Conservation (phyloP, 176 grass and related monocot genomes). For the Eremochloa ophiuroides region DNA sequence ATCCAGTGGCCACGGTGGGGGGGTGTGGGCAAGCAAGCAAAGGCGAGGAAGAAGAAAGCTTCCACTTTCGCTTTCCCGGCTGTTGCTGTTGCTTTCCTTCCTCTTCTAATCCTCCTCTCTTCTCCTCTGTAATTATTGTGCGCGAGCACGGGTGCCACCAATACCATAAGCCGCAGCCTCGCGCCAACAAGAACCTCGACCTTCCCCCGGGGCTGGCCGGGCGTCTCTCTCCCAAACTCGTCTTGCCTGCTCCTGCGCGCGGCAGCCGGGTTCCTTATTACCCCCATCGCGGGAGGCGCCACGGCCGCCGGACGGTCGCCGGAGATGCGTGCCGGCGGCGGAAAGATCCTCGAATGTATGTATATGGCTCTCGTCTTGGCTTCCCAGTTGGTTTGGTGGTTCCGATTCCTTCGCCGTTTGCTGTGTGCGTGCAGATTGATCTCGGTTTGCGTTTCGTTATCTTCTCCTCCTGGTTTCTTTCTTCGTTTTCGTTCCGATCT, state of each 20-base stretch:
- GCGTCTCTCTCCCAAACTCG: neutral
- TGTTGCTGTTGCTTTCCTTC: slow-evolving; percentile 42
- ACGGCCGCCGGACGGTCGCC: neutral
- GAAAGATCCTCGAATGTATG: slow-evolving; percentile 16
- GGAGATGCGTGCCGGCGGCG: neutral
- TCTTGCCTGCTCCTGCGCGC: neutral
- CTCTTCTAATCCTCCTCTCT: neutral
- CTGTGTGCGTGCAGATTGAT: neutral
- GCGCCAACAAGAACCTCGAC: slow-evolving; percentile 10
- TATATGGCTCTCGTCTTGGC: neutral
- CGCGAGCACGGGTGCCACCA: neutral
- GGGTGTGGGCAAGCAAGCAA: slow-evolving; percentile 10
- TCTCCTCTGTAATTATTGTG: slow-evolving; percentile 34
- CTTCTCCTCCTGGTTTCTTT: neutral
- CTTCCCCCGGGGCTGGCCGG: neutral
- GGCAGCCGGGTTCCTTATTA: neutral
- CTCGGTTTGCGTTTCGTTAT: neutral
- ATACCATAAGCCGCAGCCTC: neutral
- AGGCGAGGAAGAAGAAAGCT: neutral
- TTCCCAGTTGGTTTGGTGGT: neutral
- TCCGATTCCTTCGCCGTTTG: neutral
- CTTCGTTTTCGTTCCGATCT: slow-evolving; percentile 17
- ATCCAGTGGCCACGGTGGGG: neutral
- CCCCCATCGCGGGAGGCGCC: neutral
- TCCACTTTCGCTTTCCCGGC: slow-evolving; percentile 47